Evolutionary conservation across 1,139 yeast genomes (phyloP), one percentile per base, ranked within the genome.

Genomic region (Meyerozyma elateridarum): DNA sequence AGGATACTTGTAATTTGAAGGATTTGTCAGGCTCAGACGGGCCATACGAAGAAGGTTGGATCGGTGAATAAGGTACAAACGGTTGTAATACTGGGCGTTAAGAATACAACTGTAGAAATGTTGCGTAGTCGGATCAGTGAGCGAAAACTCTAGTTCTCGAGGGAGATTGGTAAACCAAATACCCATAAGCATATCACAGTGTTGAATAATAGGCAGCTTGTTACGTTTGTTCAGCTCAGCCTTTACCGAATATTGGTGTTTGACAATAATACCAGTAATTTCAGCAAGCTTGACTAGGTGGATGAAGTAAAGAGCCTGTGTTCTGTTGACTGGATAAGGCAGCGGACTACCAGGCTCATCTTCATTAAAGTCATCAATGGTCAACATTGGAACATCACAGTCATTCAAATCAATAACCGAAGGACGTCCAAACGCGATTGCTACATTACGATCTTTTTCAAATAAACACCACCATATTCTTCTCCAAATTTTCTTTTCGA

Each of bases 401-500:
- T 84, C 93, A 35, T 77, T 83, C 39, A 83, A 63, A 46, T 79
- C 81, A 35, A 85, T 79, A 41, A 73, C 66, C 8, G 74, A 64
- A 0, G 94, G 93, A 40, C 91, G 64, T 11, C 93, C 91, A 55
- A 80, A 78, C 0, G 89, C 87, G 35, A 82, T 72, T n/a, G 85
- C 79, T 4, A 78, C 76, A 36, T 75, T 67, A 14, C 88, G 61
- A 54, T 84, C 94, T 46, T 84, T 78, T 38, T 77, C 76, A 52
- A 81, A 82, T 17, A 84, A 58, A 38, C 81, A 69, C 95, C 95
- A 85, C 89, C 91, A 85, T 15, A 83, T 69, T 31, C 88, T 63
- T 42, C 81, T 70, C 76, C 85, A 78, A 35, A 78, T 59, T 37
- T 74, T 71, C 48, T 75, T 73, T 36, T 79, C 84, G 13, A 48